Evolutionary conservation across 1,139 yeast species (phyloP), one percentile per base, ranked within the genome.

Genomic region (Geotrichum cucujoidarum): DNA sequence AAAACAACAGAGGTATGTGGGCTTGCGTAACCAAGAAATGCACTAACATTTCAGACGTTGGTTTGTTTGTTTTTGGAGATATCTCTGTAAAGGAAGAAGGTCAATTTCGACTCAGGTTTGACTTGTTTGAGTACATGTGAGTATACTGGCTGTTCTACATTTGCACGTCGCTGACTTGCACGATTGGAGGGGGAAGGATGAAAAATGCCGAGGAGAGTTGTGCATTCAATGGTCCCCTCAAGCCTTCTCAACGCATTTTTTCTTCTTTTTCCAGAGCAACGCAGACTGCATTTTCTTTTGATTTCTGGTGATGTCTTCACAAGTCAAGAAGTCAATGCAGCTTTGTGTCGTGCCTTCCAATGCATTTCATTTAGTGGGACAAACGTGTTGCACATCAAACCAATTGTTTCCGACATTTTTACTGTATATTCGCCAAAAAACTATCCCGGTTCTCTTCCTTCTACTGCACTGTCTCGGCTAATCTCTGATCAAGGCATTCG

Each of bases 401-500:
- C 58, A 11, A 45, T 51, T 14, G 35, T 57, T n/a, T 55, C 60
- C 10, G 55, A 54, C 24, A 50, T 49, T 11, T 54, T 57, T 32
- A 53, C 55, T 1, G 57, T 55, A 16, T 55, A 47, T 43, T 49
- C 58, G 2, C 38, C 55, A n/a, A 54, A 53, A 41, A 55, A 55
- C 34, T 57, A 53, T 30, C 60, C 60, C n/a, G 60, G 60, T n/a
- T 55, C 55, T 10, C 52, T 57, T 16, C 57, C 58, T 30, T 56
- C 60, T 10, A 57, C 60, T 14, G 33, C 52, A 14, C 48, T 57
- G 14, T 56, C 59, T 11, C 54, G 58, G 29, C 48, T 53, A 14
- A 48, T 57, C 33, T 56, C 60, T 1, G 58, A 57, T 40, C 60
- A 57, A 37, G 60, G 60, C 22, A 57, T 57, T 17, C 52, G 60